Percentiles rank a stretch among this genome's conserved stretches.
Evolutionary conservation across 208 protist genomes (phyloP).

Genomic region (Wallacemonas rigidus): DNA sequence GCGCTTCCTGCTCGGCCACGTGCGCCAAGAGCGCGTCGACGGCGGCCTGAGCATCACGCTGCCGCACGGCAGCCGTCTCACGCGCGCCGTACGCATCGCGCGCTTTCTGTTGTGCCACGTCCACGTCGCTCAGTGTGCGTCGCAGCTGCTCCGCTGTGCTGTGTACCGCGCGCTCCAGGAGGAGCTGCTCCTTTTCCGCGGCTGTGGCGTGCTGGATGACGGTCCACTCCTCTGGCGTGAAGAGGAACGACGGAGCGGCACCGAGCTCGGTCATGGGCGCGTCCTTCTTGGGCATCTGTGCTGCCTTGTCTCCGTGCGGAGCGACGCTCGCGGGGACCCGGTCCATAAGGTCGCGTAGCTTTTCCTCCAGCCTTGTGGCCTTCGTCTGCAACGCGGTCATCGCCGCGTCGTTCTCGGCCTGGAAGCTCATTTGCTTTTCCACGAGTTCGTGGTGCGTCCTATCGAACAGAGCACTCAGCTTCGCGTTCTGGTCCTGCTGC

Average conservation of each 20-base stretch:
- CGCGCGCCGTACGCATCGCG: neutral
- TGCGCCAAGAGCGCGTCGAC: neutral
- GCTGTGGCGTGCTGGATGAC: slow-evolving; percentile 5
- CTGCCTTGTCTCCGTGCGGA: neutral
- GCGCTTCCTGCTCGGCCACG: slow-evolving; percentile 1
- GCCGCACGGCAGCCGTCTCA: neutral
- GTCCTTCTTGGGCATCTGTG: neutral
- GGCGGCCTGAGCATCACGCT: slow-evolving; percentile 8
- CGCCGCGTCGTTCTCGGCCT: slow-evolving; percentile 25
- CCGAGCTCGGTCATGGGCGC: neutral
- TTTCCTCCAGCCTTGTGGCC: slow-evolving; percentile 14
- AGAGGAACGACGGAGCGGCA: slow-evolving; percentile 8
- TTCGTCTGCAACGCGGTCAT: slow-evolving; percentile 22
- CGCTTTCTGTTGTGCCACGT: neutral
- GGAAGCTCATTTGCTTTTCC: slow-evolving; percentile 28
- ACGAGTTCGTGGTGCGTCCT: slow-evolving; percentile 27
- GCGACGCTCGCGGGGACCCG: neutral
- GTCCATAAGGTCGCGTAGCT: slow-evolving; percentile 6
- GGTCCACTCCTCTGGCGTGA: slow-evolving; percentile 15
- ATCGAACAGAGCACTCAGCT: slow-evolving; percentile 17
- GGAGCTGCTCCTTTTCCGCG: slow-evolving; percentile 8
- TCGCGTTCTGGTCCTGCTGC: slow-evolving; percentile 28
- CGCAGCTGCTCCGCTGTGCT: slow-evolving; percentile 4
- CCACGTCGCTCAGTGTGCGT: slow-evolving; percentile 13
- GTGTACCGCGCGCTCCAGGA: neutral